These are phyloP conservation scores for Claviceps maximensis DNA, from an alignment of 2,329 filamentous ascomycete genomes.

Conservation along the genomic window DNA sequence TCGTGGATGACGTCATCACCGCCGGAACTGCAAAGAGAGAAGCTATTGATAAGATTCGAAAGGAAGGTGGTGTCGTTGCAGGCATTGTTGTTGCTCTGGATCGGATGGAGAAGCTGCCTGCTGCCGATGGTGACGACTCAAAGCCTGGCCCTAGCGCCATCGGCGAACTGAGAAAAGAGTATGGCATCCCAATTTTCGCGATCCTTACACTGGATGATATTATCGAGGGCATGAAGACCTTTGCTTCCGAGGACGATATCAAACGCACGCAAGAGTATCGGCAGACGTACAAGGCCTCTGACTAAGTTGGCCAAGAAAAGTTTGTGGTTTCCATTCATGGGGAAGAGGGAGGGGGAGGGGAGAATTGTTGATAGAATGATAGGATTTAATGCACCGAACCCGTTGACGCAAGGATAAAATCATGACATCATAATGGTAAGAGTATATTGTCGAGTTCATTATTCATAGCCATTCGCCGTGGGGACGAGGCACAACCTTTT, in stretches of 20 bases:
- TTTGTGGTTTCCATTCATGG: not conserved
- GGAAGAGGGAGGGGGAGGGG: too few relatives aligned
- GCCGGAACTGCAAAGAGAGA: constrained; percentile 90
- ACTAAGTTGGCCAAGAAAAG: constrained; percentile 20
- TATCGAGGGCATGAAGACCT: constrained; percentile 51
- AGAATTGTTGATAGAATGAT: not conserved
- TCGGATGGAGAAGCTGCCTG: constrained; percentile 68
- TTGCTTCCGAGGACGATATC: constrained; percentile 49
- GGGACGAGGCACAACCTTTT: not conserved
- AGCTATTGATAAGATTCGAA: constrained; percentile 76
- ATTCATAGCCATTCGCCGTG: not conserved
- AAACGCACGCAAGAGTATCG: constrained; percentile 63
- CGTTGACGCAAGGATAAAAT: too few relatives aligned
- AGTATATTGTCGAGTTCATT: not conserved
- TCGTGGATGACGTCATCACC: constrained; percentile 95
- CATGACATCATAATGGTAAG: not conserved
- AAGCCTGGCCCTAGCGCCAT: constrained; percentile 67
- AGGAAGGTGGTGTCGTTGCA: constrained; percentile 70
- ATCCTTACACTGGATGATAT: constrained; percentile 81
- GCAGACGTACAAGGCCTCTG: constrained; percentile 46
- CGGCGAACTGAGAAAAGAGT: constrained; percentile 72
- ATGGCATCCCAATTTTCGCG: constrained; percentile 67
- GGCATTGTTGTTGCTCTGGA: constrained; percentile 85
- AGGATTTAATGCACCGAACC: too few relatives aligned
- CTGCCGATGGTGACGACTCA: constrained; percentile 50